phyloP scores from a whole-genome alignment of 495 filamentous ascomycete genomes.

The Peziza echinospora region DNA sequence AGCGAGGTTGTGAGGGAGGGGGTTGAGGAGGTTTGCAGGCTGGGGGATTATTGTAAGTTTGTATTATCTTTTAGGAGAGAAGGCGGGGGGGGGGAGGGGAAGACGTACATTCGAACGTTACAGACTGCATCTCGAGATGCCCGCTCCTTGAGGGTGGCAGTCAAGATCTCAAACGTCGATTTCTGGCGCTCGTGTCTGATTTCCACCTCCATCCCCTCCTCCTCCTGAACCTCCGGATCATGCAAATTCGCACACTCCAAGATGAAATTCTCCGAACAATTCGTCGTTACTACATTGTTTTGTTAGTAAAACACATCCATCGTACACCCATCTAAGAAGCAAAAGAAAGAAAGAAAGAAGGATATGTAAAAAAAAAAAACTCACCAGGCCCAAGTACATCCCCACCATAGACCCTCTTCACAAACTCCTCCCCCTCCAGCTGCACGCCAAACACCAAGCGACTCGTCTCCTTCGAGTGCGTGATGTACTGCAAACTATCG shows the following conservation, averaged over 20 bases:
- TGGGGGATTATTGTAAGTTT: no score
- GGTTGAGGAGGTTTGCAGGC: no score
- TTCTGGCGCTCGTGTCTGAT: slow-evolving; percentile 7
- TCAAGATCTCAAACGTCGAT: background rate
- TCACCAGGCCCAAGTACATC: no score
- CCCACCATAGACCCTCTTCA: slow-evolving; percentile 4
- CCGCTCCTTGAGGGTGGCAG: slow-evolving; percentile 3
- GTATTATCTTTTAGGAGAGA: no score
- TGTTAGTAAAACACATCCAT: background rate
- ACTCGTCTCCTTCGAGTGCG: slow-evolving; percentile 14
- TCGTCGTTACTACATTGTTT: background rate
- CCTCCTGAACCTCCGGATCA: slow-evolving; percentile 11
- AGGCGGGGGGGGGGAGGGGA: no score
- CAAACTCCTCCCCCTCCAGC: slow-evolving; percentile 10
- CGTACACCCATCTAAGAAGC: slow-evolving; percentile 6
- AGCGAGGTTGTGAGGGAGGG: no score
- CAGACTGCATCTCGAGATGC: no score
- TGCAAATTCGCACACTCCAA: slow-evolving; percentile 5
- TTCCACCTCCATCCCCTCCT: no score
- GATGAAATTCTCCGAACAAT: slow-evolving; percentile 4
- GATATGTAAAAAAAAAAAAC: no score
- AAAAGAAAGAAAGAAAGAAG: no score
- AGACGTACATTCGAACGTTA: no score
- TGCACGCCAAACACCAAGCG: slow-evolving; percentile 17
- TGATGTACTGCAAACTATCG: slow-evolving; percentile 19